phyloP scores from a whole-genome alignment of 768 basidiomycete genomes.

The Tylopilus balloui region DNA sequence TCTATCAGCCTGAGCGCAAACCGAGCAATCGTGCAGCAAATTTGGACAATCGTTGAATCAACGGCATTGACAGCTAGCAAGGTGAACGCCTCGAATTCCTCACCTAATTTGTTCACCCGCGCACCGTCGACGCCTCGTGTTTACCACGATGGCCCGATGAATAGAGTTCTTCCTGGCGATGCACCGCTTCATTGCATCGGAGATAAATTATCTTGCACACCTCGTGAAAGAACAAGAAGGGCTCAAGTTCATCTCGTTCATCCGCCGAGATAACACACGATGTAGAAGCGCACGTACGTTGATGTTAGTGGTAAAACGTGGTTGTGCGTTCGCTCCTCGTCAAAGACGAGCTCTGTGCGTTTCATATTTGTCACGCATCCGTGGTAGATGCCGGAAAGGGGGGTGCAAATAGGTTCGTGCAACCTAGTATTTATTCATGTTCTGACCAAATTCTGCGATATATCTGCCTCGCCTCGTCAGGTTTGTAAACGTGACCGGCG shows the following conservation, averaged over 20 bases:
- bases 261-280: conserved; percentile 15
- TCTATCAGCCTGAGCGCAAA: background rate
- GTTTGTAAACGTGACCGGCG: conserved; percentile 31
- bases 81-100: conserved; percentile 11
- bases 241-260: conserved; percentile 13
- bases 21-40: background rate
- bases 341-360: conserved; percentile 6
- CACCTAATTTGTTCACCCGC: conserved; percentile 14
- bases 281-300: background rate
- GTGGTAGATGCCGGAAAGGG: conserved; percentile 12
- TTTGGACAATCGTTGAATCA: conserved; percentile 6
- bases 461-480: conserved; percentile 36
- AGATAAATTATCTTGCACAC: conserved; percentile 25
- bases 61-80: conserved; percentile 10
- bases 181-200: conserved; percentile 26
- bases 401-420: conserved; percentile 12
- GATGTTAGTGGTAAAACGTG: background rate
- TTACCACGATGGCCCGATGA: conserved; percentile 29
- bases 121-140: conserved; percentile 28
- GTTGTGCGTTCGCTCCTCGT: background rate
- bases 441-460: conserved; percentile 17
- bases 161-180: conserved; percentile 20
- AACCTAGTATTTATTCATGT: conserved; percentile 21
- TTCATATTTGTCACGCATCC: conserved; percentile 14
- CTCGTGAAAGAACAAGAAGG: conserved; percentile 18